Base-by-base conservation (phyloP, 768 basidiomycete genomes). In the Agaricus blazei region DNA sequence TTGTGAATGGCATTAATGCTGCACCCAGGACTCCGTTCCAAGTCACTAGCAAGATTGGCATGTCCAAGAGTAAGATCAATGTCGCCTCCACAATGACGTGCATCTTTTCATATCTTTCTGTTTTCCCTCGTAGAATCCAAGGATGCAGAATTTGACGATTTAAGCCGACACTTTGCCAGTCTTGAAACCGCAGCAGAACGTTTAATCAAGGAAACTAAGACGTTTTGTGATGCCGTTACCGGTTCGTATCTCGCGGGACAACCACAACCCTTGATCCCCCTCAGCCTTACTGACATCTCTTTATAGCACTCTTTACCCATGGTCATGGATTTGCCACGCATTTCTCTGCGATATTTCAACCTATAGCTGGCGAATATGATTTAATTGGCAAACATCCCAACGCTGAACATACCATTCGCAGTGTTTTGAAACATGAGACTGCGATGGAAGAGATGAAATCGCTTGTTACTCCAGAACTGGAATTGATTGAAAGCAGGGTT, bases 91-190 rank as follows among this genome's bases (percentile, higher is more conserved):
- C 36, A 24, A 26, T 46, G 45, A 34, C 45, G 6, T 51, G 42
- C 40, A 53, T 52, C 46, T 45, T 37, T 15, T 50, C 46, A 28
- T 23, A 34, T 45, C 41, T n/a, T 23, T 14, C 11, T 48, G 29
- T 23, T 28, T 12, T 24, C 41, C 57, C 38, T 38, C 42, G 27
- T 58, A 82, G 92, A 88, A 70, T 92, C 92, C 4, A 76, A 69
- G 63, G 94, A 95, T 74, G 82, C 89, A 19, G 93, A 95, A 67
- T 96, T 93, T 71, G 91, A 96, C 62, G 92, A 94, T 57, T 89
- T 85, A 62, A 79, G 85, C 59, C 80, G 86, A 43, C 83, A 90
- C 66, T 96, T 97, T 68, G 69, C 78, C 9, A 65, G 78, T 3
- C 75, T 98, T 60, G 93, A 98, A 71, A 70, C 80, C 49, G 85